Evolutionary conservation across 176 grass and related monocot genomes (phyloP).

Genomic region (Bolboschoenus planiculmis): DNA sequence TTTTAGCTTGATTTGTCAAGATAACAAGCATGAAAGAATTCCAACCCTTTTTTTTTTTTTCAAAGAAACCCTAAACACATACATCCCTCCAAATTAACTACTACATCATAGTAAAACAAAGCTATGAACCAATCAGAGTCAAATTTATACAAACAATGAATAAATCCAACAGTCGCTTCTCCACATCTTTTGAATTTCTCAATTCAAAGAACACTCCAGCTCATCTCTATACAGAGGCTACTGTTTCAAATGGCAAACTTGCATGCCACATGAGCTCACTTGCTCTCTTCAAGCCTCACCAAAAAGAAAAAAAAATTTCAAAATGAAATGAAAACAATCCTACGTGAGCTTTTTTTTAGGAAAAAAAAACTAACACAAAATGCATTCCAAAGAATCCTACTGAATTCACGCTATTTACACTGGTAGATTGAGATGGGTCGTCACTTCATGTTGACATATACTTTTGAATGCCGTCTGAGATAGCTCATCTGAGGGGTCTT

Average conservation of each 20-base stretch:
- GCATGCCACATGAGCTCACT: neutral
- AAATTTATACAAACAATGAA: slow-evolving; percentile 21
- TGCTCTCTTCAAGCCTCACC: neutral
- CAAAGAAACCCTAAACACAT: neutral
- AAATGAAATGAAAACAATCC: neutral
- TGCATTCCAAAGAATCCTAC: slow-evolving; percentile 14
- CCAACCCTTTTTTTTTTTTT: neutral
- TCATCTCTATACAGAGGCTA: slow-evolving; percentile 11
- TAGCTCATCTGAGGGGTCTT: slow-evolving; percentile 12
- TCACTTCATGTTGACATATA: slow-evolving; percentile 12
- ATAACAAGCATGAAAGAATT: neutral
- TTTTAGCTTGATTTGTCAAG: neutral
- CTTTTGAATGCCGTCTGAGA: slow-evolving; percentile 15
- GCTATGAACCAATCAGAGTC: neutral
- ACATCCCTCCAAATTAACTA: neutral
- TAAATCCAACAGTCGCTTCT: neutral
- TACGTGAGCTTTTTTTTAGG: neutral
- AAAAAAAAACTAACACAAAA: neutral
- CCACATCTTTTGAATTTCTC: neutral
- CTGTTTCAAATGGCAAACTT: slow-evolving; percentile 13
- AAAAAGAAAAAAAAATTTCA: neutral
- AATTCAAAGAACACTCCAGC: slow-evolving; percentile 10
- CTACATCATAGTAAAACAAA: neutral
- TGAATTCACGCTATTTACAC: slow-evolving; percentile 14
- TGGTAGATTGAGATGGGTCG: neutral